Percentiles rank a stretch among this genome's conserved stretches.
Evolutionary conservation across 129 eudicot genomes (phyloP).

Genomic region (Gnaphalium uliginosum): DNA sequence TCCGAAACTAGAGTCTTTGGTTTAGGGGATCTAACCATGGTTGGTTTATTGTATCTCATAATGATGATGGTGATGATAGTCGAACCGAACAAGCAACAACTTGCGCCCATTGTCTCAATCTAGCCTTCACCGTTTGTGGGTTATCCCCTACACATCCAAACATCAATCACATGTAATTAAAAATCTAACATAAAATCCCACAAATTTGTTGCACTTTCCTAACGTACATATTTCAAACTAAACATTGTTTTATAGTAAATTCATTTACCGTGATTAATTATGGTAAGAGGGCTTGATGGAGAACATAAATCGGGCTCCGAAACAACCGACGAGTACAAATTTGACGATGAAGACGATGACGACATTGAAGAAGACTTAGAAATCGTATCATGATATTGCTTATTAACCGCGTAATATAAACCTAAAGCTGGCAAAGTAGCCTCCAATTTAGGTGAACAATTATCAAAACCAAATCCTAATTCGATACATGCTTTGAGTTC

Average conservation of each 20-base stretch:
- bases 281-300: conserved; percentile 54
- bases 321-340: conserved; percentile 29
- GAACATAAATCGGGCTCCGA: conserved; percentile 57
- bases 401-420: conserved; percentile 68
- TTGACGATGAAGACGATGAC: conserved; percentile 31
- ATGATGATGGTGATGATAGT: conserved; percentile 36
- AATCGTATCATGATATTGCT: conserved; percentile 49
- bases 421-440: conserved; percentile 80
- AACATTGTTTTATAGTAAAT: background rate
- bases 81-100: conserved; percentile 74
- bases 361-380: conserved; percentile 45
- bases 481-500: conserved; percentile 85
- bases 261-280: conserved; percentile 49
- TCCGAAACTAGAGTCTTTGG: conserved; percentile 30
- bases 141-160: conserved; percentile 48
- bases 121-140: conserved; percentile 68
- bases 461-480: conserved; percentile 73
- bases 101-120: conserved; percentile 77
- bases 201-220: too few species aligned
- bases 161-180: background rate
- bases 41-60: conserved; percentile 6
- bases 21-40: conserved; percentile 32
- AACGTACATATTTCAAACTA: background rate
- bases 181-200: background rate
- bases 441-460: conserved; percentile 62